Conservation (phyloP, 805 yeast genomes). For the Schwanniomyces vanrijiae region DNA sequence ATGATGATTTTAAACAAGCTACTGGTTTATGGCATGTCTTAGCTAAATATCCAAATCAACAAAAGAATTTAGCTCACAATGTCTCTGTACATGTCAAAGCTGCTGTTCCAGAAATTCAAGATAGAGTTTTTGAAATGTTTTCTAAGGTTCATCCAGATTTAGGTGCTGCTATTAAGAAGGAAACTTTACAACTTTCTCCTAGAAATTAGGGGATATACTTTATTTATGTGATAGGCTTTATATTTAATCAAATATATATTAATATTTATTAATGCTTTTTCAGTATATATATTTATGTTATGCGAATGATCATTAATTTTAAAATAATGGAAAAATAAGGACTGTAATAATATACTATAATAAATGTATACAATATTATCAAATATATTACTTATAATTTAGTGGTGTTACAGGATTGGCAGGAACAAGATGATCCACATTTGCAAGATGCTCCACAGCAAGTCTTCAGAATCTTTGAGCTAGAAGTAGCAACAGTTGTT, state of each 20-base stretch:
- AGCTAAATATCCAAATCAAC: constrained; percentile 78
- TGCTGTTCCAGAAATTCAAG: constrained; percentile 77
- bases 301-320: too few relatives aligned
- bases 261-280: too few relatives aligned
- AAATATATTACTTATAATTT: constrained; percentile 23
- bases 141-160: constrained; percentile 67
- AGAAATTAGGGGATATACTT: constrained; percentile 38
- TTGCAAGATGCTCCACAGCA: constrained; percentile 21
- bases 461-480: background rate
- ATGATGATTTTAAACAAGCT: constrained; percentile 80
- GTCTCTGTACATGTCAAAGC: constrained; percentile 69
- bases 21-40: constrained; percentile 75
- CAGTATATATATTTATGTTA: too few relatives aligned
- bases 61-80: constrained; percentile 79
- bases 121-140: constrained; percentile 75
- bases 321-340: too few relatives aligned
- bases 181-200: constrained; percentile 52
- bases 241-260: constrained; percentile 2
- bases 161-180: constrained; percentile 67
- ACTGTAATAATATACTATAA: too few relatives aligned
- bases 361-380: too few relatives aligned
- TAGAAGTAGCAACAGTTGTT: background rate
- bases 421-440: constrained; percentile 41
- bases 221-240: constrained; percentile 5
- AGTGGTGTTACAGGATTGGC: constrained; percentile 44